Evolutionary conservation across 2,329 filamentous ascomycete genomes (phyloP).

Genomic region (Parastagonospora nodorum): DNA sequence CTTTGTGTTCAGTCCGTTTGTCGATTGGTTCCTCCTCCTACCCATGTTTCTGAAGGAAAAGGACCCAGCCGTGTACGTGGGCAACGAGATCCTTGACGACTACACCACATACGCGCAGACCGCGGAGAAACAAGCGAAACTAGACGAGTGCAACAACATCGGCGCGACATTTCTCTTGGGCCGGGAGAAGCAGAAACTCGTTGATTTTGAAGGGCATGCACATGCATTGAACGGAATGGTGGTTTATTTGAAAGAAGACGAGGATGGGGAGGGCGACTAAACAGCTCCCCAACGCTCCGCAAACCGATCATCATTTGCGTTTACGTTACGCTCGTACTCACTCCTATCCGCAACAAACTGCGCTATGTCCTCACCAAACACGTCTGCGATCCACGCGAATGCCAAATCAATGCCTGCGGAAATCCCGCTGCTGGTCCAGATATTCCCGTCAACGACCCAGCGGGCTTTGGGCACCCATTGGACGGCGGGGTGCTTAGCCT

Average conservation of each 20-base stretch:
- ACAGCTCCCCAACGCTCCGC: slow-evolving; percentile 46
- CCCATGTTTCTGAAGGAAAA: slow-evolving; percentile 34
- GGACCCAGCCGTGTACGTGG: slow-evolving; percentile 41
- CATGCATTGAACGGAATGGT: slow-evolving; percentile 41
- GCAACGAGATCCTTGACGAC: slow-evolving; percentile 43
- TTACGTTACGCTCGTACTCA: slow-evolving; percentile 63
- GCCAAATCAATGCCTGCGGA: slow-evolving; percentile 67
- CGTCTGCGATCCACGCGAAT: slow-evolving; percentile 60
- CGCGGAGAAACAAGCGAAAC: slow-evolving; percentile 25
- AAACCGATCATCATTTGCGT: slow-evolving; percentile 62
- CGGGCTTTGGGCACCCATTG: slow-evolving; percentile 66
- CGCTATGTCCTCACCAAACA: slow-evolving; percentile 61
- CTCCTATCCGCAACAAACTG: slow-evolving; percentile 54
- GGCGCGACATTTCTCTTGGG: slow-evolving; percentile 30
- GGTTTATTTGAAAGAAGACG: slow-evolving; percentile 20
- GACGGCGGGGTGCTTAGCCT: slow-evolving; percentile 55
- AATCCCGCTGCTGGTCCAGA: slow-evolving; percentile 70
- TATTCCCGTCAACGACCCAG: slow-evolving; percentile 68
- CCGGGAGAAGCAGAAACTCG: slow-evolving; percentile 21
- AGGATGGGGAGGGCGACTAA: slow-evolving; percentile 3
- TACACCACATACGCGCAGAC: slow-evolving; percentile 32
- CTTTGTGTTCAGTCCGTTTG: slow-evolving; percentile 45
- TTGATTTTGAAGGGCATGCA: slow-evolving; percentile 36
- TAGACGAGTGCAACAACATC: slow-evolving; percentile 34
- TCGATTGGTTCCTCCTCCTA: slow-evolving; percentile 43